These are phyloP conservation scores for Linum tenue DNA, from an alignment of 345 rosid species.

Conservation along the genomic window DNA sequence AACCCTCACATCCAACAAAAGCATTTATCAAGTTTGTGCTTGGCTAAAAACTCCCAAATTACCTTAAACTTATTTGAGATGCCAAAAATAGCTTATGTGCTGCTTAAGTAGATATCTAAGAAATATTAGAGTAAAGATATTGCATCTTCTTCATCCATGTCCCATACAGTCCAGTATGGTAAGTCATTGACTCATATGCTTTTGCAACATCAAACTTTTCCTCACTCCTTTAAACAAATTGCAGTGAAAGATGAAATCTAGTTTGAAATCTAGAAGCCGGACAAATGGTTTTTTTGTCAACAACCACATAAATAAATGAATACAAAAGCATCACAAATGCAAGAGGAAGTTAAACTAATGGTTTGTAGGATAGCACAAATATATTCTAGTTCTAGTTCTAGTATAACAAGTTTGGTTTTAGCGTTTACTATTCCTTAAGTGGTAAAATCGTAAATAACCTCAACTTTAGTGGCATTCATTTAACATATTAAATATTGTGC, in stretches of 20 bases:
- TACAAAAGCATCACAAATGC: background rate
- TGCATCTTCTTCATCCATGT: background rate
- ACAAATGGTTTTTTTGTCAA: conserved; percentile 86
- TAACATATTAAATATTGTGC: too few species aligned
- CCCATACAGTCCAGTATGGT: too few species aligned
- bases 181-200: conserved; percentile 62
- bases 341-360: conserved; percentile 1
- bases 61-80: background rate
- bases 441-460: too few species aligned
- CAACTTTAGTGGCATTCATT: too few species aligned
- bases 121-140: too few species aligned
- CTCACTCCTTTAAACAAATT: conserved; percentile 71
- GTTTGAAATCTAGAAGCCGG: conserved; percentile 63
- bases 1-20: background rate
- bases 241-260: conserved; percentile 64
- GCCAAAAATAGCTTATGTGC: background rate
- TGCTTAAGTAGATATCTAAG: background rate
- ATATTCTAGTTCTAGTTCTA: too few species aligned
- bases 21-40: background rate
- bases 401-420: too few species aligned
- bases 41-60: background rate
- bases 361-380: background rate
- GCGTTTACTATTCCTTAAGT: too few species aligned
- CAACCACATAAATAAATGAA: conserved; percentile 20
- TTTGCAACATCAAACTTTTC: conserved; percentile 70